A percentile compares a stretch with the other conserved stretches of the same genome.
These are phyloP conservation scores for Ogataea salicorniae DNA, from an alignment of 805 yeast species.

Conservation along the genomic window DNA sequence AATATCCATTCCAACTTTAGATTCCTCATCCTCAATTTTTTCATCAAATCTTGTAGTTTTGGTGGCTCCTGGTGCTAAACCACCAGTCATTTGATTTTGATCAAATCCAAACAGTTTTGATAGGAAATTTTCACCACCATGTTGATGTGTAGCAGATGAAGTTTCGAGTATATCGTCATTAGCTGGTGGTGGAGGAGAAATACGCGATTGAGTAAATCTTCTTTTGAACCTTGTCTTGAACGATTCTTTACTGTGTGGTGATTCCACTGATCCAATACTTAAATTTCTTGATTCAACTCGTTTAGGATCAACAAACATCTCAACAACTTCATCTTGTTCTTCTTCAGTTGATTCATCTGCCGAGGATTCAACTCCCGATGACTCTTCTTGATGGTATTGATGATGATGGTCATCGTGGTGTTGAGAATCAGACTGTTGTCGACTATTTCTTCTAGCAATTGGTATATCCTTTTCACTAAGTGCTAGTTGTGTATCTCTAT, in stretches of 20 bases:
- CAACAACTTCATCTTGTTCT: not conserved
- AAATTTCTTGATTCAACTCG: not conserved
- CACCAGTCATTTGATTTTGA: constrained; percentile 7
- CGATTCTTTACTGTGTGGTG: constrained; percentile 4
- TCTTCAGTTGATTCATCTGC: constrained; percentile 11
- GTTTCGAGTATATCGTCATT: not conserved
- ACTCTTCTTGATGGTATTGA: not conserved
- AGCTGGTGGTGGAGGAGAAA: not conserved
- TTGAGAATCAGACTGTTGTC: not conserved
- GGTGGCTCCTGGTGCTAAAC: constrained; percentile 15
- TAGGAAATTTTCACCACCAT: constrained; percentile 6
- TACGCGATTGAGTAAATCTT: constrained; percentile 7
- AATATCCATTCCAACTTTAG: constrained; percentile 26
- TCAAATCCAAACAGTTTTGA: constrained; percentile 9
- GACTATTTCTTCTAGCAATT: no score
- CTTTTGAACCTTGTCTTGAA: constrained; percentile 13
- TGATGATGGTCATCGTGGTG: not conserved
- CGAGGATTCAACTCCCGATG: not conserved
- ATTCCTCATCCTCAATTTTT: constrained; percentile 36
- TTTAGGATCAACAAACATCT: not conserved
- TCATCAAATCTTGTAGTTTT: constrained; percentile 11
- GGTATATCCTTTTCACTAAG: not conserved
- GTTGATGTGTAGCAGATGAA: not conserved
- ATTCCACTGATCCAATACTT: not conserved
- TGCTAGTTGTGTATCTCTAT: constrained; percentile 16